Conservation (phyloP, 306 rosid genomes). For the Cucurbita pepo region DNA sequence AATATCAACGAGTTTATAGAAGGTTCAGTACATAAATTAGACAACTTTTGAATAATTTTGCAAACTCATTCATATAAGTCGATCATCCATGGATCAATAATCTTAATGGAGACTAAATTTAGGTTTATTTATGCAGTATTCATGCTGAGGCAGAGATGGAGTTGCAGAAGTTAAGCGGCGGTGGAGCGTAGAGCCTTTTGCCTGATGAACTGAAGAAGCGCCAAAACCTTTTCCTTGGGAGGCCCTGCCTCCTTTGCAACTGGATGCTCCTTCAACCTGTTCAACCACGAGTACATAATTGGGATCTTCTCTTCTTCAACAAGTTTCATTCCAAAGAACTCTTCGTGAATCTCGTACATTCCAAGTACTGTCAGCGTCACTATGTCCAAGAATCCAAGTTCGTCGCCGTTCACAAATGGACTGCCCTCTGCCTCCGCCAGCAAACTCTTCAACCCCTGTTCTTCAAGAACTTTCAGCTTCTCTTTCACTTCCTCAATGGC, state of each 20-base stretch:
- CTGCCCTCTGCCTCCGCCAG: neutral
- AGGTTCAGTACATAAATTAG: too few species aligned
- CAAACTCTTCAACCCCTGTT: slow-evolving; percentile 10
- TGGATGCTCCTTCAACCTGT: slow-evolving; percentile 8
- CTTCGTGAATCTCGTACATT: slow-evolving; percentile 4
- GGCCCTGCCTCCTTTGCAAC: neutral
- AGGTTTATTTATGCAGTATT: too few species aligned
- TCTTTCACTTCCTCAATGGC: slow-evolving; percentile 7
- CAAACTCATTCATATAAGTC: too few species aligned
- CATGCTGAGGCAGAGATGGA: too few species aligned
- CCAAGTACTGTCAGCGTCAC: neutral
- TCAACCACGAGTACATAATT: slow-evolving; percentile 6
- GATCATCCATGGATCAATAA: too few species aligned
- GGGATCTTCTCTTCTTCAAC: slow-evolving; percentile 14
- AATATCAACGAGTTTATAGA: too few species aligned
- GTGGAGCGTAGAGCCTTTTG: neutral
- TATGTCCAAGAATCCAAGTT: neutral
- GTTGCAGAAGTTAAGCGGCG: neutral
- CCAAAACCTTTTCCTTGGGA: slow-evolving; percentile 13
- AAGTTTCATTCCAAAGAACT: slow-evolving; percentile 13
- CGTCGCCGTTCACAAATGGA: neutral
- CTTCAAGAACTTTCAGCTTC: slow-evolving; percentile 6
- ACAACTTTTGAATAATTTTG: too few species aligned
- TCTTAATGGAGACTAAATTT: neutral
- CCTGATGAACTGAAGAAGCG: slow-evolving; percentile 1